A percentile compares a stretch with the other conserved stretches of the same genome.
Conservation (phyloP, 345 rosid genomes). For the Salix dunnii region DNA sequence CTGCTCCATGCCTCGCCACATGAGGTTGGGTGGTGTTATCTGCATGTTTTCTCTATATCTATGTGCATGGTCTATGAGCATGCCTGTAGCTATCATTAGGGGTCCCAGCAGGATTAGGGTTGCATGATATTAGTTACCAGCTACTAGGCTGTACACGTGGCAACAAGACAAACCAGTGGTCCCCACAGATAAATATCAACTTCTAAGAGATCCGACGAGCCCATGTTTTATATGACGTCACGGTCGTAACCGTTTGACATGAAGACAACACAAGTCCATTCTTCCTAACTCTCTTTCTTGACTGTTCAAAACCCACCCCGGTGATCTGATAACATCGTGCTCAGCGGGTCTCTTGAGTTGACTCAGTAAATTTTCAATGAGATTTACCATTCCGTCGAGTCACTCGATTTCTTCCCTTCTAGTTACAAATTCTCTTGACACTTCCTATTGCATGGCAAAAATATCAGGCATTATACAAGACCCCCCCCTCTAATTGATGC, state of each 20-base stretch:
- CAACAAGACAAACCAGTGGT: neutral
- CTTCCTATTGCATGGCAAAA: neutral
- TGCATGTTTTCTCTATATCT: slow-evolving; percentile 1
- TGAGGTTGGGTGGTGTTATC: slow-evolving; percentile 7
- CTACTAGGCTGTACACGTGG: neutral
- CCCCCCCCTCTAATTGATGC: neutral
- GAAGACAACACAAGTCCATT: slow-evolving; percentile 20
- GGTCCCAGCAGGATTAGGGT: too few relatives aligned
- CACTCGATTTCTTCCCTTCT: neutral
- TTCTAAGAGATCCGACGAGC: slow-evolving; percentile 1
- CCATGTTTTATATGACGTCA: slow-evolving; percentile 47
- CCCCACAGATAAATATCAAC: slow-evolving; percentile 1
- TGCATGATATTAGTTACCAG: neutral
- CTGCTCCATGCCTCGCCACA: slow-evolving; percentile 32
- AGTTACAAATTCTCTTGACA: too few relatives aligned
- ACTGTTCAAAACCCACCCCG: slow-evolving; percentile 1
- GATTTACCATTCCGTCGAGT: neutral
- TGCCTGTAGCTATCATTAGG: too few relatives aligned
- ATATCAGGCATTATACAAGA: neutral
- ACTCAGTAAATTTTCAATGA: neutral
- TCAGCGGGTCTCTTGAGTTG: neutral
- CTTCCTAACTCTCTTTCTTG: slow-evolving; percentile 18
- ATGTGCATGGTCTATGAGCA: neutral
- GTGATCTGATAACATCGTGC: neutral
- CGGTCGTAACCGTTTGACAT: slow-evolving; percentile 56